Conservation (phyloP, 2,329 filamentous ascomycete genomes). For the Lasiodiplodia theobromae region DNA sequence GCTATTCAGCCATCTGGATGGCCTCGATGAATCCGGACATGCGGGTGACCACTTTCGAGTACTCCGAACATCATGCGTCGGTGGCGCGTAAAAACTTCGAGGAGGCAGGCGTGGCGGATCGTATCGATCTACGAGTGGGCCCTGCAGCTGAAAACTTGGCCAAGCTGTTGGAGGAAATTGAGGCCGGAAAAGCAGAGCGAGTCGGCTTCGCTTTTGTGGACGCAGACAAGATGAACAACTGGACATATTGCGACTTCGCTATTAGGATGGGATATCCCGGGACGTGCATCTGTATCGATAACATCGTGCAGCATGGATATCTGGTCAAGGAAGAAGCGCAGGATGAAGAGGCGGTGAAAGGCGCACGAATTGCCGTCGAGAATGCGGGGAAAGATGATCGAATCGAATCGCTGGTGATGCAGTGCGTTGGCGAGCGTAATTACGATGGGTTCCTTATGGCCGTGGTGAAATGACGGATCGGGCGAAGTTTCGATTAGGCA, state of each 20-base stretch:
- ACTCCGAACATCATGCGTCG: constrained; percentile 53
- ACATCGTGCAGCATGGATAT: constrained; percentile 54
- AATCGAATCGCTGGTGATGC: constrained; percentile 52
- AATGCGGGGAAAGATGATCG: constrained; percentile 51
- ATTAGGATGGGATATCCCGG: constrained; percentile 47
- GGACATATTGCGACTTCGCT: constrained; percentile 57
- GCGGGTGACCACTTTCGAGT: constrained; percentile 60
- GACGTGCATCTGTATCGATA: constrained; percentile 58
- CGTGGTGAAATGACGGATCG: constrained; percentile 40
- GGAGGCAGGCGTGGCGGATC: constrained; percentile 49
- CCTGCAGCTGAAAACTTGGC: constrained; percentile 53
- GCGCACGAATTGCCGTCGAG: constrained; percentile 51
- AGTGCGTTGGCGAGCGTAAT: constrained; percentile 56
- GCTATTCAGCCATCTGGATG: constrained; percentile 62
- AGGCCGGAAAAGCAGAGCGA: constrained; percentile 44
- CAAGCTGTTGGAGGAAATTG: constrained; percentile 51
- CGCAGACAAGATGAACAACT: constrained; percentile 59
- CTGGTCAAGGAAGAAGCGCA: constrained; percentile 42
- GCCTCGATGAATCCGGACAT: constrained; percentile 48
- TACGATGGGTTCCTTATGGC: constrained; percentile 57
- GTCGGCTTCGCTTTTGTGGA: constrained; percentile 63
- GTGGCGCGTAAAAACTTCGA: constrained; percentile 57
- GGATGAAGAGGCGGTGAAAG: constrained; percentile 37
- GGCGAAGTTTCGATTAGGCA: background rate
- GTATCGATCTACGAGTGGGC: constrained; percentile 56